Percentiles rank a stretch among this genome's conserved stretches.
Evolutionary conservation across 176 grass and related monocot species (phyloP).

Genomic region (Avena sativa): DNA sequence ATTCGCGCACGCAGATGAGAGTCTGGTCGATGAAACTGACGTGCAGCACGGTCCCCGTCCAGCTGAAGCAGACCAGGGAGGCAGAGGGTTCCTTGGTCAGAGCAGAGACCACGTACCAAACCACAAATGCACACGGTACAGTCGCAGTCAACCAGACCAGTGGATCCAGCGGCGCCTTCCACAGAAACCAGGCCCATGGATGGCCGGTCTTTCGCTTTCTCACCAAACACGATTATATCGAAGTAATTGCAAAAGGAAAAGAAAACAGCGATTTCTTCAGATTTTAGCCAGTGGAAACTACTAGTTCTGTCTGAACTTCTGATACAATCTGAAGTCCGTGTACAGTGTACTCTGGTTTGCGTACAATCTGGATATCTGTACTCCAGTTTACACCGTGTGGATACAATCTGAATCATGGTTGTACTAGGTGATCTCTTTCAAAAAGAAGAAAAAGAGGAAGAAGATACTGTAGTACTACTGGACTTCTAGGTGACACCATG

Average conservation of each 20-base stretch:
- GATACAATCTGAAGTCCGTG: neutral
- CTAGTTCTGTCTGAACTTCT: neutral
- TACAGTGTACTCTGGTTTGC: neutral
- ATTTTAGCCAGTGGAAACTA: neutral
- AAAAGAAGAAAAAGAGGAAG: no score
- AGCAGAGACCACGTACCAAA: neutral
- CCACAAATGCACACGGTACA: neutral
- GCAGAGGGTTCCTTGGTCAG: neutral
- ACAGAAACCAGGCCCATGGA: neutral
- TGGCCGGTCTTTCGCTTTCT: neutral
- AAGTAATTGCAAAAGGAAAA: neutral
- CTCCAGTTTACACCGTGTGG: neutral
- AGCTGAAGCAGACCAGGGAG: neutral
- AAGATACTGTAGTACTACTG: no score
- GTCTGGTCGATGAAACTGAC: no score
- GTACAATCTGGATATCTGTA: neutral
- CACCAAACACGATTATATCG: conserved; percentile 12
- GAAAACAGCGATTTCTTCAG: neutral
- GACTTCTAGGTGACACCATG: no score
- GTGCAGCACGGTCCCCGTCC: no score
- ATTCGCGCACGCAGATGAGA: no score
- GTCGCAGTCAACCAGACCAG: neutral
- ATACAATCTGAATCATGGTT: neutral
- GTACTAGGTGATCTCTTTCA: no score
- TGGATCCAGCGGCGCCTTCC: neutral